Evolutionary conservation across 1,139 yeast genomes (phyloP), one percentile per base, ranked within the genome.

Genomic region (Cylindricascospora bacillispora): DNA sequence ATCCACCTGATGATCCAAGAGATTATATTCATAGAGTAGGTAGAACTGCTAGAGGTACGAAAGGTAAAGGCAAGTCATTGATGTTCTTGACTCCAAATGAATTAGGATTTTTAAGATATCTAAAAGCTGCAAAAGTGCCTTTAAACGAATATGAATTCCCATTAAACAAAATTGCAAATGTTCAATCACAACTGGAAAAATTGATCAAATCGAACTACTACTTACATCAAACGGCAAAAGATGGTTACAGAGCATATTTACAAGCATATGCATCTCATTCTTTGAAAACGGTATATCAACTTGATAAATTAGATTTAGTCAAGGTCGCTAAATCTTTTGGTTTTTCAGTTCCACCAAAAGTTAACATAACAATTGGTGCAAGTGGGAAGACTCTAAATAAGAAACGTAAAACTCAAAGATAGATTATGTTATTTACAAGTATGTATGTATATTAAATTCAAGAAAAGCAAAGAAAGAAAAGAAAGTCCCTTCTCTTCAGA

Each of bases 1-100:
- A 89, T 56, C 97, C 97, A 29, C 97, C 97, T 54, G 97, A 89
- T 75, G 97, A 89, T 60, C 97, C 97, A 56, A 75, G 95, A 60
- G 95, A 86, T 60, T 89, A 89, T 52, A 86, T 89, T 47, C 98
- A 89, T 60, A 75, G 97, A 57, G 97, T 89, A 22, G 98, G 98
- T 40, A 77, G 98, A 66, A 89, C 98, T 16, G 98, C 98, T 12
- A 75, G 98, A 62, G 98, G 97, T 36, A 68, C 93, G 13, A 55
- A 70, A 30, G 97, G 95, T 35, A 78, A 78, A 53, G 99, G 99
- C 43, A 82, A 78, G 58, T 81, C 94, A 11, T 65, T 89, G 39
- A 86, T 89, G 97, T 89, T 89, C 59, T 66, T 89, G 56, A 77
- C 89, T 3, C 97, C 98, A 25, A 75, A 74, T 26, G 99, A 89